Evolutionary conservation across 805 yeast genomes (phyloP), one percentile per base, ranked within the genome.

Genomic region (Wickerhamiella domercqiae): DNA sequence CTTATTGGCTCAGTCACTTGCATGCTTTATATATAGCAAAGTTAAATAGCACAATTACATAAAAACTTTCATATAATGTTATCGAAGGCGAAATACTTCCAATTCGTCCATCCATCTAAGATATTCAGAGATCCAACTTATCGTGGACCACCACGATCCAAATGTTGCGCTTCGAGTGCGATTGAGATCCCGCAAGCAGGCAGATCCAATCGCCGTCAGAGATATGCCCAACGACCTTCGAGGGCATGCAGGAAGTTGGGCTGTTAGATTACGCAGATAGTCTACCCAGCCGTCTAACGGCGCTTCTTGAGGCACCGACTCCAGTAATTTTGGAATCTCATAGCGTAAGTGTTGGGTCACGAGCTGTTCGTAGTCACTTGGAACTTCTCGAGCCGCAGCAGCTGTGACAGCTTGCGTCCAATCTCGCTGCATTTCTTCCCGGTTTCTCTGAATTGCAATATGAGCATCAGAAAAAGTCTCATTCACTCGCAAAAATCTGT

Each of bases 121-220:
- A 66, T 71, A 78, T 49, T 78, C 87, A 49, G 75, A 82, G 5
- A 74, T 60, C 84, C 87, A 79, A 52, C 83, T 73, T 39, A 79
- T 62, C 2, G 77, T 62, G 32, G 71, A 65, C 82, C 83, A 78
- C 87, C 87, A 79, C 2, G 73, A 70, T 7, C 73, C 74, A 51
- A 78, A 75, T 2, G 76, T 68, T 31, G 66, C 65, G 5, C 73
- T 74, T 2, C 74, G 73, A 18, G 61, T 62, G 15, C 77, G 69
- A 11, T 73, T 63, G 5, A 44, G 38, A 18, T 42, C 45, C 7
- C 44, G 36, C 31, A 44, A 38, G 3, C 42, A 44, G n/a, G 39
- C 39, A 11, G 42, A 36, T 7, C 35, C 36, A 2, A 43, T 41
- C 9, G 43, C 35, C 5, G 73, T 66, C 34, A 70, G 68, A 32